Evolutionary conservation across 2,329 filamentous ascomycete genomes (phyloP).

Genomic region (Talaromyces sp.): DNA sequence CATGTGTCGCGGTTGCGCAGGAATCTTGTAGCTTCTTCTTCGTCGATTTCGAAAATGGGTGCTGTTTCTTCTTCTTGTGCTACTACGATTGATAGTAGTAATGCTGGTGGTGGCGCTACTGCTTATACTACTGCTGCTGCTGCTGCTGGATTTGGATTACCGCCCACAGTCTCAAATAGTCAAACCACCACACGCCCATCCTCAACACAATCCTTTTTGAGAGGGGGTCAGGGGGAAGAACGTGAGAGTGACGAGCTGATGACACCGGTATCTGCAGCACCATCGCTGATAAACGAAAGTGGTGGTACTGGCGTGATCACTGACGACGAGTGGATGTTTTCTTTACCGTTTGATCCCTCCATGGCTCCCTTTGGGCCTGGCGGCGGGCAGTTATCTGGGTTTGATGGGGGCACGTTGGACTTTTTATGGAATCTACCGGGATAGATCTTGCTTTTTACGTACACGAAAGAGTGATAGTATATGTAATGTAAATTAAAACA

Average conservation of each 20-base stretch:
- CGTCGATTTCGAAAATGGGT: conserved; percentile 7
- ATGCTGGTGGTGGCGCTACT: neutral
- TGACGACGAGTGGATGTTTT: conserved; percentile 39
- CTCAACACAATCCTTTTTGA: conserved; percentile 4
- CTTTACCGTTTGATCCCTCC: conserved; percentile 39
- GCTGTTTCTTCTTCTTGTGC: neutral
- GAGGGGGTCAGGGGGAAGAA: neutral
- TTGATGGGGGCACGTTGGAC: conserved; percentile 36
- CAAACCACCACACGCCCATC: conserved; percentile 14
- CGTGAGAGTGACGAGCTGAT: conserved; percentile 1
- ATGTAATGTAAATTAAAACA: neutral
- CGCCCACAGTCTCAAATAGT: neutral
- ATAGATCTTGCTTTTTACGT: neutral
- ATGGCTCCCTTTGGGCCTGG: conserved; percentile 41
- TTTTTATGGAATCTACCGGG: conserved; percentile 41
- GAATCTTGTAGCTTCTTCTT: conserved; percentile 27
- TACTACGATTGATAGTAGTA: neutral
- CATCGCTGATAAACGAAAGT: conserved; percentile 9
- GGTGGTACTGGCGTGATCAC: conserved; percentile 15
- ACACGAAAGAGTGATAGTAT: neutral
- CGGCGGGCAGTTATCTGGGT: conserved; percentile 35
- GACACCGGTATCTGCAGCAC: conserved; percentile 7
- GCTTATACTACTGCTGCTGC: neutral
- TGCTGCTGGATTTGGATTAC: neutral
- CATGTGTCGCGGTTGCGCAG: conserved; percentile 39